Base-by-base conservation (phyloP, 192 early-diverging fungal genomes). In the Coemansia sp. region DNA sequence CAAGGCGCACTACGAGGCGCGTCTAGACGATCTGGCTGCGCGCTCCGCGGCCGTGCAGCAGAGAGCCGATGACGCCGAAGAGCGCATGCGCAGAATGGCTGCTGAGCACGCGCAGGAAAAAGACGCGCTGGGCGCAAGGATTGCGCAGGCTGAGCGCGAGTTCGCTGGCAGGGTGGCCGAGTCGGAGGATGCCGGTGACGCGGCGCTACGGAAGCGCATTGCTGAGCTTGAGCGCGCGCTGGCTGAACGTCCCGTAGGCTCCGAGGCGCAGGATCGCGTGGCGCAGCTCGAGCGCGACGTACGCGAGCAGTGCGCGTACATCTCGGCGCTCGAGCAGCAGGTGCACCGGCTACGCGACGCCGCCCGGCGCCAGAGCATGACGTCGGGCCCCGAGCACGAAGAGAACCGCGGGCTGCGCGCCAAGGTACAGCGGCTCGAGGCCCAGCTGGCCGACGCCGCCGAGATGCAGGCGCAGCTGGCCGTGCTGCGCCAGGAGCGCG, bases 261-360 rank as follows among this genome's bases (percentile, higher is more conserved):
- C 13, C 18, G 53, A 22, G 17, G 48, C 63, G 13, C 59, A n/a
- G 1, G 42, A 21, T 25, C 65, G 57, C 44, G 55, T 74, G 14
- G 79, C 46, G 8, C 71, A 66, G 30, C 61, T 80, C 8, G 69
- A 77, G 51, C 79, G 80, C 19, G 75, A 81, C 27, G 66, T 80
- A 47, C 57, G 40, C 22, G 73, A 82, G 54, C 85, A 88, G 55
- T 85, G 83, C 39, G 62, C 73, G 3, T 77, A 82, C 54, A 80
- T 81, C 15, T 65, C 67, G 22, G 69, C 71, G 49, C 18, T 61
- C 73, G 56, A 89, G 52, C 66, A 71, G 50, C 73, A 85, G 45
- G 83, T 83, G 54, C 57, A 72, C n/a, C 73, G 81, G 49, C 58
- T 89, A 57, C 78, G 71, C 22, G 61, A 78, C 44, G 73, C 84